Percentiles rank a stretch among this genome's conserved stretches.
Evolutionary conservation across 257 asterid species (phyloP).

Genomic region (Solanum phureja): DNA sequence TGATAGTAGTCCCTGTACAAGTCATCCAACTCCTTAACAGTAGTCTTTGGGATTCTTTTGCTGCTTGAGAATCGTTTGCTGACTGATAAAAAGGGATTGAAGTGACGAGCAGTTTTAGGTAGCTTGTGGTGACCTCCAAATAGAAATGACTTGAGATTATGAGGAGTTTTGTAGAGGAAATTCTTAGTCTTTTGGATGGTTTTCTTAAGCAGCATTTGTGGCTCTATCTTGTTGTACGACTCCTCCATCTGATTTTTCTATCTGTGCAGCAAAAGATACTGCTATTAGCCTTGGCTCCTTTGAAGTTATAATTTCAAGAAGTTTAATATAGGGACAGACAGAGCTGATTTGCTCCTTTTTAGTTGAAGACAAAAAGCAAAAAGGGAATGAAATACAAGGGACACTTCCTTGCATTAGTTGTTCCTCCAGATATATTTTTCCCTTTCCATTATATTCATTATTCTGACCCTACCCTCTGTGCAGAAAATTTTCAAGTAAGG

Average conservation of each 20-base stretch:
- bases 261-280: constrained; percentile 9
- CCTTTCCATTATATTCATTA: not conserved
- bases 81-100: constrained; percentile 16
- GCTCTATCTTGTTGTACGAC: constrained; percentile 10
- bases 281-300: constrained; percentile 13
- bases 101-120: constrained; percentile 18
- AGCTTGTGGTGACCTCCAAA: constrained; percentile 30
- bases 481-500: not conserved
- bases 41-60: constrained; percentile 7
- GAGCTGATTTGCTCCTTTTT: not conserved
- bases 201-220: constrained; percentile 40
- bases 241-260: constrained; percentile 18
- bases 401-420: not conserved
- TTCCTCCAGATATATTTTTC: not conserved
- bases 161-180: constrained; percentile 28
- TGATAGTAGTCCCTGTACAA: constrained; percentile 25
- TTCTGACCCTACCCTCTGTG: not conserved
- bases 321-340: not conserved
- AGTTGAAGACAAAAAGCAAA: not conserved
- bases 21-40: constrained; percentile 23
- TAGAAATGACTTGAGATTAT: constrained; percentile 35
- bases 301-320: not conserved
- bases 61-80: constrained; percentile 1
- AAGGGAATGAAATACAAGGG: not conserved
- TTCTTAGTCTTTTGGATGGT: constrained; percentile 42